phyloP scores from a whole-genome alignment of 805 yeast genomes.

The Candida alai region DNA sequence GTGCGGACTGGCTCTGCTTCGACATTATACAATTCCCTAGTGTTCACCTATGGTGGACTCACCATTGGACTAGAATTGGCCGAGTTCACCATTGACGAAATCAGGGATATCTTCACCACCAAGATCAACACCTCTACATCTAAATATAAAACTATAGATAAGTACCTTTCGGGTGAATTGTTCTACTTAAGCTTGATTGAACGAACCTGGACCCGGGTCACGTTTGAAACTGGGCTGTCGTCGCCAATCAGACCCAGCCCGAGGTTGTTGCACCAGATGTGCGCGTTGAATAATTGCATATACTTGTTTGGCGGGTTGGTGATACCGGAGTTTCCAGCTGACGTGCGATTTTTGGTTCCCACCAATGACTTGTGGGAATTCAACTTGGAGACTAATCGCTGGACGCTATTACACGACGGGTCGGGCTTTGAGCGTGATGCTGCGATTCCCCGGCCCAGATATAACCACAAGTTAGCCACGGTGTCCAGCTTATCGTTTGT shows the following conservation, averaged over 20 bases:
- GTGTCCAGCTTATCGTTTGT: constrained; percentile 35
- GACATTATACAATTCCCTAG: constrained; percentile 52
- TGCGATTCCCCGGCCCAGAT: constrained; percentile 38
- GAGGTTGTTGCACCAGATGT: constrained; percentile 59
- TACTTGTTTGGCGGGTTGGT: constrained; percentile 66
- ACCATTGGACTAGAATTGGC: constrained; percentile 51
- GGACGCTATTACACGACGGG: constrained; percentile 49
- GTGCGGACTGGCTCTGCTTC: constrained; percentile 69
- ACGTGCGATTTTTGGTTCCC: constrained; percentile 33
- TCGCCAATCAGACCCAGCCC: constrained; percentile 34
- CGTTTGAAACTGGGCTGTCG: constrained; percentile 15
- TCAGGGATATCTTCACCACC: constrained; percentile 36
- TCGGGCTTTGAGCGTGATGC: constrained; percentile 16
- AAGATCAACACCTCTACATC: constrained; percentile 21
- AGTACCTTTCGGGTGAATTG: constrained; percentile 58
- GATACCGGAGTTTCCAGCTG: constrained; percentile 8
- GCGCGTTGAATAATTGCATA: constrained; percentile 45
- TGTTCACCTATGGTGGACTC: constrained; percentile 68
- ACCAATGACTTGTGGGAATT: constrained; percentile 70
- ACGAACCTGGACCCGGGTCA: constrained; percentile 51
- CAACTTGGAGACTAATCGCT: constrained; percentile 46
- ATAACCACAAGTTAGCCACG: constrained; percentile 48
- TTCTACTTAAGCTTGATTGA: constrained; percentile 59
- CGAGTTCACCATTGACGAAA: constrained; percentile 34
- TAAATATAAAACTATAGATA: constrained; percentile 21